Evolutionary conservation across 2,329 filamentous ascomycete genomes (phyloP), one percentile per base, ranked within the genome.

Genomic region (Xylariaceae sp.): DNA sequence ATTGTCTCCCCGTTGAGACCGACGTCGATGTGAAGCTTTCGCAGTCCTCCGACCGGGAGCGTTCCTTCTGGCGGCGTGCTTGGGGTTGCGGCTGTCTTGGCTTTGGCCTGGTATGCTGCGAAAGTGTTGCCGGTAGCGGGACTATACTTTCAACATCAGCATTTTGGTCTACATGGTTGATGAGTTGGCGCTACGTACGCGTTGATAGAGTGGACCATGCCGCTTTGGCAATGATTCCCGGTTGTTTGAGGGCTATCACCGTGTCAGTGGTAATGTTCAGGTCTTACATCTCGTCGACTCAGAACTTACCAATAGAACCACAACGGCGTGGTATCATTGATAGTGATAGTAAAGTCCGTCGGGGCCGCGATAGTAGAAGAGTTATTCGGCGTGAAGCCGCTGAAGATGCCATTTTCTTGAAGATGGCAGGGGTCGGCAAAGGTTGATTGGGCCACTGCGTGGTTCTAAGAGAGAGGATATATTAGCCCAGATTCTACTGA

Each of bases 251-350:
- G 64, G 61, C 73, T 58, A 22, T 12, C n/a, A n/a, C n/a, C n/a
- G n/a, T n/a, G n/a, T n/a, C n/a, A n/a, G n/a, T n/a, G n/a, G n/a
- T n/a, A n/a, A n/a, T n/a, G n/a, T n/a, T n/a, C n/a, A n/a, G n/a
- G n/a, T n/a, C n/a, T n/a, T n/a, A n/a, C n/a, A n/a, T n/a, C n/a
- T n/a, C n/a, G n/a, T n/a, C n/a, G n/a, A n/a, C n/a, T n/a, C n/a
- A n/a, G n/a, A 20, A 29, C 56, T 54, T 27, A 58, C 56, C 56
- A 77, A 55, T 76, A 77, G 47, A 72, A 65, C 71, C 72, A 77
- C 16, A 73, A 64, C 4, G 74, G 70, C 47, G 70, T 67, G 3
- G 67, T 70, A 52, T 73, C 65, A 29, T 70, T 68, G 35, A 77
- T 55, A 2, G 63, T 66, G 47, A 76, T 67, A 22, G 67, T 70